Base-by-base conservation (phyloP, 371 early-diverging fungal species). In the Phascolomyces articulosus region DNA sequence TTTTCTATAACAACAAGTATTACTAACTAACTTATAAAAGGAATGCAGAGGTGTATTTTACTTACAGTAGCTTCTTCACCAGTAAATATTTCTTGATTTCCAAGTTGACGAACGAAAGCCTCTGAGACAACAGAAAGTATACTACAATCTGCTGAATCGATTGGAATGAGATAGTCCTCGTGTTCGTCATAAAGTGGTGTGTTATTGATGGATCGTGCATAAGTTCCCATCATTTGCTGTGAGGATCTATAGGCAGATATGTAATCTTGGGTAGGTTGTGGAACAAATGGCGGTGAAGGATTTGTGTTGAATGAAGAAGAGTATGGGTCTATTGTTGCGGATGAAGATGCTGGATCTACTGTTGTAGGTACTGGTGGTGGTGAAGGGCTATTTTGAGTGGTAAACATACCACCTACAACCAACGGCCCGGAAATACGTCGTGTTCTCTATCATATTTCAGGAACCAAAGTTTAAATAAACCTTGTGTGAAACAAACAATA, bases 51-150 rank as follows among this genome's bases (percentile, higher is more conserved):
- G 2, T 8, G 44, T 16, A 0, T 0, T 40, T 1, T 10, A 20
- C 26, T 55, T 68, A 68, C 68, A 63, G 58, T 63, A 29, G 68
- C 63, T 41, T 68, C 68, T 27, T 62, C 28, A 18, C 68, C 68
- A 1, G 68, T 68, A 47, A 68, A 68, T 20, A 24, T 51, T 4
- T 51, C 23, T 51, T 24, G 51, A 24, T 24, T 20, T 10, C 51
- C 51, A 23, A 51, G 51, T 24, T 51, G 20, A 10, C 15, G 51
- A 7, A 51, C 51, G 1, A 51, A 51, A 4, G 51, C 51, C 23
- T 51, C 51, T 24, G 51, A 20, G 2, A 51, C 10, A 24, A 24
- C 51, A 18, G 51, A 51, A 24, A 51, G 51, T 4, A 51, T 10
- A 24, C 51, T 51, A n/a, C 26, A 51, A 10, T 20, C 9, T 21